phyloP scores from a whole-genome alignment of 768 basidiomycete genomes.

The Psilocybe cubensis region DNA sequence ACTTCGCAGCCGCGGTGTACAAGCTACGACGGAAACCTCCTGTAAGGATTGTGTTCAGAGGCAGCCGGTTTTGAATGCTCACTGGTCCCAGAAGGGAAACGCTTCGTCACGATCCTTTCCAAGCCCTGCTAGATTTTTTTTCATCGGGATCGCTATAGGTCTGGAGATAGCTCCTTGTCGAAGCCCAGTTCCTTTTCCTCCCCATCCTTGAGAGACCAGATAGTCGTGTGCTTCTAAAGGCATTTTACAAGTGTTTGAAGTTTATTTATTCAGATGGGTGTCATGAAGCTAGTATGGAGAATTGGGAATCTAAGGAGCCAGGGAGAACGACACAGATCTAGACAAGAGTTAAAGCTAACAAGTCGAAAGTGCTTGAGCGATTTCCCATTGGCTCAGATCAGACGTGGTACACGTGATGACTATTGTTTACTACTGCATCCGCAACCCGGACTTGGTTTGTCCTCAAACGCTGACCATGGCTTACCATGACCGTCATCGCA shows the following conservation, averaged over 20 bases:
- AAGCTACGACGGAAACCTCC: constrained; percentile 46
- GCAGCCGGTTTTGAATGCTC: constrained; percentile 33
- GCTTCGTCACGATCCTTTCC: constrained; percentile 95
- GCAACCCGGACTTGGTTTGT: too few species aligned
- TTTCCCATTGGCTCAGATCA: too few species aligned
- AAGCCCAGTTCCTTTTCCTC: constrained; percentile 84
- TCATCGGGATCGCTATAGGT: constrained; percentile 81
- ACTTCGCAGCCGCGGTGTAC: constrained; percentile 80
- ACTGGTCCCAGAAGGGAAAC: constrained; percentile 99
- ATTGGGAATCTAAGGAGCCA: background rate
- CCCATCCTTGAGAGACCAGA: constrained; percentile 85
- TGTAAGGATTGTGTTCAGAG: background rate
- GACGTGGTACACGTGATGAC: too few species aligned
- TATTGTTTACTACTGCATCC: too few species aligned
- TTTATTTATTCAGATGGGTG: background rate
- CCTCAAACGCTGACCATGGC: too few species aligned
- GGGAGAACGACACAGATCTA: too few species aligned
- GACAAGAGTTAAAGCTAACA: too few species aligned
- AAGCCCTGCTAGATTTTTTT: constrained; percentile 83
- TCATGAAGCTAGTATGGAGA: background rate
- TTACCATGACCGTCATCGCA: too few species aligned
- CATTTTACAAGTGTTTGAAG: constrained; percentile 38
- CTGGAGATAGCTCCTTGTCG: constrained; percentile 77
- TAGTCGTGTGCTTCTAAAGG: constrained; percentile 74
- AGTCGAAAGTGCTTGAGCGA: too few species aligned